Base-by-base conservation (phyloP, 1,139 yeast genomes). In the Dujonia santamariae region DNA sequence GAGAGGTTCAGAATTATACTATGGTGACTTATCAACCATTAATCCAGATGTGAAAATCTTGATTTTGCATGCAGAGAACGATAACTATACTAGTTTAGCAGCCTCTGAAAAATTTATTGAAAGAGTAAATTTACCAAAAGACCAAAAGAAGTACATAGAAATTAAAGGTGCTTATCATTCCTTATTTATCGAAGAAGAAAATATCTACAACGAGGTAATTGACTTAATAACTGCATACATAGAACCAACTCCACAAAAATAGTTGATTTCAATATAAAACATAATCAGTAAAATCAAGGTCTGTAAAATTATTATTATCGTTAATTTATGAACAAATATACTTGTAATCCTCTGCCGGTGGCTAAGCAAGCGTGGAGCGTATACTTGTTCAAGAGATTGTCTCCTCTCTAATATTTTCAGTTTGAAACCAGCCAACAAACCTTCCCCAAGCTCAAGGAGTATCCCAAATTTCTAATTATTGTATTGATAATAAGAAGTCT, bases 181-280 rank as follows among this genome's bases (percentile, higher is more conserved):
- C 2, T 39, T 53, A 18, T 49, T 50, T 28, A 43, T 52, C 29
- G 58, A 51, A 23, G 43, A 44, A 3, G 56, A 53, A 3, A 40
- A 42, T 16, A 41, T 45, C 5, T 51, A 48, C 35, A 19, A 42
- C n/a, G 36, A 38, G 17, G 44, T 48, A 4, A 40, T 42, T 32
- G 34, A 28, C 6, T 35, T 36, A 11, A 44, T 52, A n/a, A 31
- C 22, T 7, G 25, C 26, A 13, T 50, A 48, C n/a, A n/a, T n/a
- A n/a, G n/a, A n/a, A n/a, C n/a, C n/a, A n/a, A n/a, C n/a, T n/a
- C n/a, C n/a, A n/a, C n/a, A n/a, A n/a, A n/a, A n/a, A n/a, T n/a
- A n/a, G n/a, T n/a, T n/a, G n/a, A n/a, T n/a, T n/a, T n/a, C n/a
- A n/a, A n/a, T n/a, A n/a, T n/a, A n/a, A n/a, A n/a, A n/a, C n/a